Conservation (phyloP, 1,139 yeast genomes). For the Scheffersomyces cryptocercus region DNA sequence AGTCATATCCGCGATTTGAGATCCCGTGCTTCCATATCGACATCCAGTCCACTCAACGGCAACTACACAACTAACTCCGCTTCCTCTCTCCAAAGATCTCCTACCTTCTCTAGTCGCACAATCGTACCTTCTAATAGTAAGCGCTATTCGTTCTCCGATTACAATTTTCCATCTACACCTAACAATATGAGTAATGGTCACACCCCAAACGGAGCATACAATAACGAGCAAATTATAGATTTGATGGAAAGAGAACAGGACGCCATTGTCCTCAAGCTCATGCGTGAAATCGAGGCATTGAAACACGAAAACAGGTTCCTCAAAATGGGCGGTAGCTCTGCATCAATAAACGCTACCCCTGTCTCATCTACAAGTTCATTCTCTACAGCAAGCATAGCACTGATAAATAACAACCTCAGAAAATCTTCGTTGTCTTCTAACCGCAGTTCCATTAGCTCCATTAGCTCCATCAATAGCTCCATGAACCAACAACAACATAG, state of each 20-base stretch:
- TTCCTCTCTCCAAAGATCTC: constrained; percentile 12
- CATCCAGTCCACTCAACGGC: constrained; percentile 2
- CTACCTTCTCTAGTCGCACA: constrained; percentile 11
- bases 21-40: constrained; percentile 1
- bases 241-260: constrained; percentile 72
- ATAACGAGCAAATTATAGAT: constrained; percentile 51
- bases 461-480: neutral
- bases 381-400: neutral
- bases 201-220: constrained; percentile 4
- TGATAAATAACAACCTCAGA: constrained; percentile 1
- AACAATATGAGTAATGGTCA: too few relatives aligned
- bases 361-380: constrained; percentile 2
- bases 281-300: constrained; percentile 54
- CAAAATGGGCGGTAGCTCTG: constrained; percentile 9
- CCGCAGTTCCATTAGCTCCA: constrained; percentile 2
- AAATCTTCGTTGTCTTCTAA: constrained; percentile 11
- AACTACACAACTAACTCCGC: constrained; percentile 13
- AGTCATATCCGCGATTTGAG: neutral
- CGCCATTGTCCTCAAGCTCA: constrained; percentile 58
- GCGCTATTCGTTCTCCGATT: constrained; percentile 11
- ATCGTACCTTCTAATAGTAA: constrained; percentile 8
- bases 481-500: neutral
- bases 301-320: constrained; percentile 51
- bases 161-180: constrained; percentile 4
- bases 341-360: neutral